Evolutionary conservation across 805 yeast species (phyloP), one percentile per base, ranked within the genome.

Genomic region (Clavispora santaluciae): DNA sequence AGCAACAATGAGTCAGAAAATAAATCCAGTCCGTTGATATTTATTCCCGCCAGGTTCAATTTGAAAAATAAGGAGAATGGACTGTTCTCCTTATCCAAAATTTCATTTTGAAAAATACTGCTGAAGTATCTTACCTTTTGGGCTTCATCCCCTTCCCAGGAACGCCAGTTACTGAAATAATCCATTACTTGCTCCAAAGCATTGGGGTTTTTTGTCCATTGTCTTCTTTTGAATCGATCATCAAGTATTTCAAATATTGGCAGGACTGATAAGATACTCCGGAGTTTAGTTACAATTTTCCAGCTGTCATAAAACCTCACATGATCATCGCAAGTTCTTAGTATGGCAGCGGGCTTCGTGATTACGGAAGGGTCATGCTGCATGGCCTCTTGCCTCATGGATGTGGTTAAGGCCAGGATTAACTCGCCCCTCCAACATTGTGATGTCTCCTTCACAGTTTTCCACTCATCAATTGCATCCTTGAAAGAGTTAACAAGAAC

Each of bases 351-450:
- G 0, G 97, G 96, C 38, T 88, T 83, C 1, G 97, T 90, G 39
- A 91, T 73, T 15, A 89, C 96, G 5, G 86, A 79, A 0, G 98
- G 95, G 53, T 93, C 98, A 46, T 86, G 86, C 37, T 80, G 79
- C 33, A 89, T 75, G 22, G 73, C 72, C 37, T 59, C 56, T 1
- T 57, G 54, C 8, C 52, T 52, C 7, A 75, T 67, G 2, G 72
- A 76, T 10, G 51, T 51, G 3, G 76, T 57, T 15, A 75, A 51
- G 9, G 55, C 50, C 48, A 73, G 73, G 1, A 75, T 57, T 24
- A 76, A 52, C 28, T 73, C 75, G 8, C 68, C 59, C n/a, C 39
- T 33, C 52, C 52, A 45, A 35, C 21, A 22, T 33, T 46, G 15
- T 26, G 50, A 33, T 13, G 56, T 37, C 5, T 43, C 39, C 0